A percentile compares a stretch with the other conserved stretches of the same genome.
phyloP scores from a whole-genome alignment of 495 filamentous ascomycete species.

The Coniosporium apollinis region DNA sequence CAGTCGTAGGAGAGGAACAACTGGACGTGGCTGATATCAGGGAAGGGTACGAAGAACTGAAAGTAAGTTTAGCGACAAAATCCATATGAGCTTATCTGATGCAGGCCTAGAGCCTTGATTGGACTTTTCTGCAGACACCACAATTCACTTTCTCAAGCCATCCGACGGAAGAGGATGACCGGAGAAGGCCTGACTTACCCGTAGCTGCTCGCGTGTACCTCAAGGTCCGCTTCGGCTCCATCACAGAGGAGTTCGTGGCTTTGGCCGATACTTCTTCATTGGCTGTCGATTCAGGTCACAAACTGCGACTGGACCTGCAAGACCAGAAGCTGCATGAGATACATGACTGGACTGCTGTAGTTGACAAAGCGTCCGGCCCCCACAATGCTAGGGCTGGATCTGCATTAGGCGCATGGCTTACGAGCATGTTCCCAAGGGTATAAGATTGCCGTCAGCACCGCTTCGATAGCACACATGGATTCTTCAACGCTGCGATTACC shows the following conservation, averaged over 20 bases:
- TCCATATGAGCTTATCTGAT: too few relatives aligned
- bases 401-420: neutral
- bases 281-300: slow-evolving; percentile 1
- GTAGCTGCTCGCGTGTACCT: slow-evolving; percentile 13
- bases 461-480: too few relatives aligned
- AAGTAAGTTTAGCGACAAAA: too few relatives aligned
- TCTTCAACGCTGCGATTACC: too few relatives aligned
- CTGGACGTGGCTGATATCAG: slow-evolving; percentile 32
- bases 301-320: slow-evolving; percentile 3
- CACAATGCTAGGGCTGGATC: neutral
- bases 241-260: slow-evolving; percentile 3
- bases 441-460: too few relatives aligned
- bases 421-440: neutral
- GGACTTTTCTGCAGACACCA: slow-evolving; percentile 76
- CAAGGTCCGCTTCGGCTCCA: slow-evolving; percentile 9
- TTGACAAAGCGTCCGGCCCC: neutral
- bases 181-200: slow-evolving; percentile 1
- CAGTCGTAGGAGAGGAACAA: slow-evolving; percentile 31
- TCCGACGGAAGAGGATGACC: slow-evolving; percentile 10
- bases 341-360: slow-evolving; percentile 20
- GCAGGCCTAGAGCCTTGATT: slow-evolving; percentile 48
- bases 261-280: slow-evolving; percentile 8
- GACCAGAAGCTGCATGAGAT: slow-evolving; percentile 25
- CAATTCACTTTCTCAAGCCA: slow-evolving; percentile 59
- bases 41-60: slow-evolving; percentile 45